phyloP scores from a whole-genome alignment of 2,329 filamentous ascomycete genomes.

The Colletotrichum gigasporum region DNA sequence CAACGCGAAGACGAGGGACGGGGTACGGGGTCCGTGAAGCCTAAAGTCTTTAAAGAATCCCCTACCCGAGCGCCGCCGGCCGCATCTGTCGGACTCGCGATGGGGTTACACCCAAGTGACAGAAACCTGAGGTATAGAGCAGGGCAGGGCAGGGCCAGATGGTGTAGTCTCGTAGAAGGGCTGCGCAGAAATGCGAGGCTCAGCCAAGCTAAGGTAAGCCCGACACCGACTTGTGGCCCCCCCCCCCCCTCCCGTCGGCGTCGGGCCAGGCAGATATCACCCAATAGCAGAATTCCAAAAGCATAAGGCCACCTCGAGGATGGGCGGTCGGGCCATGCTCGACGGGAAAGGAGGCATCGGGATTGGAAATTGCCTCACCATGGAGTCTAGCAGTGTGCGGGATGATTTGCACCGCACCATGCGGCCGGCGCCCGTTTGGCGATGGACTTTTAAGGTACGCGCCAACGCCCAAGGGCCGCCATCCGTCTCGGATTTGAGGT shows the following conservation, averaged over 20 bases:
- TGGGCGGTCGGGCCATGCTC: neutral
- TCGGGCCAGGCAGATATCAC: neutral
- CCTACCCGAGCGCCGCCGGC: neutral
- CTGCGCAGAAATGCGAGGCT: conserved; percentile 4
- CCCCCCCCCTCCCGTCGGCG: too few relatives aligned
- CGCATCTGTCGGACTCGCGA: neutral
- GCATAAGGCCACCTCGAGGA: neutral
- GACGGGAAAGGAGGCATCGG: neutral
- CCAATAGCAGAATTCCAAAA: conserved; percentile 5
- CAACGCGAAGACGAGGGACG: conserved; percentile 17
- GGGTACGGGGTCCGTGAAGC: neutral
- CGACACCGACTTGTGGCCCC: too few relatives aligned
- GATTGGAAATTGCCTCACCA: neutral
- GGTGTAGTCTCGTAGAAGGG: neutral
- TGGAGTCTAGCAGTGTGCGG: too few relatives aligned
- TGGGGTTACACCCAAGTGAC: conserved; percentile 23
- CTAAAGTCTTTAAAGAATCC: neutral
- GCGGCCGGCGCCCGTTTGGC: neutral
- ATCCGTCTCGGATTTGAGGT: conserved; percentile 11
- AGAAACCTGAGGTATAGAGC: conserved; percentile 1
- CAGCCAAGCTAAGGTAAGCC: neutral
- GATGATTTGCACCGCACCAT: neutral
- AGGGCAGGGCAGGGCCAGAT: neutral
- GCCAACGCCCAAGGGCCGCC: neutral
- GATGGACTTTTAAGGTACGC: neutral